phyloP scores from a whole-genome alignment of 805 yeast genomes.

The Candida tallmaniae region DNA sequence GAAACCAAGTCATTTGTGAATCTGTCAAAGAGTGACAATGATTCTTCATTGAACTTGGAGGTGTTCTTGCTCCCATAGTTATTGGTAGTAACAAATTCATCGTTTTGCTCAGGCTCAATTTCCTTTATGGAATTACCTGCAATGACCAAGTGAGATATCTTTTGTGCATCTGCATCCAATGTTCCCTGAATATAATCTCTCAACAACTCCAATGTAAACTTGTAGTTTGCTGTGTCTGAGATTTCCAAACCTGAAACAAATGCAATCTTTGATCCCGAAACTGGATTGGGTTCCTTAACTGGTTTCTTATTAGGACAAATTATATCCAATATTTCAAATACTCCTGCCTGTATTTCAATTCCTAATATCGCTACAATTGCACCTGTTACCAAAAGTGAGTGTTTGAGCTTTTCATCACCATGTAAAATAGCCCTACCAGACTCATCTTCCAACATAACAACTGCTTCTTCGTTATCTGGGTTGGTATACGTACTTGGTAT shows the following conservation, averaged over 20 bases:
- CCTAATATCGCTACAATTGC: slow-evolving; percentile 84
- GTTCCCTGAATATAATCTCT: slow-evolving; percentile 72
- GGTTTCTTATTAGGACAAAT: slow-evolving; percentile 64
- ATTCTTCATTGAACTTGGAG: slow-evolving; percentile 45
- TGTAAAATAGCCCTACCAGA: slow-evolving; percentile 78
- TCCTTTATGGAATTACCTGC: slow-evolving; percentile 66
- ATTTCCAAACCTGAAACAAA: slow-evolving; percentile 74
- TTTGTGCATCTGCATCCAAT: slow-evolving; percentile 36
- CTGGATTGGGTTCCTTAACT: slow-evolving; percentile 37
- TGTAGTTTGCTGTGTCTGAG: slow-evolving; percentile 38
- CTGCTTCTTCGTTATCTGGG: slow-evolving; percentile 13
- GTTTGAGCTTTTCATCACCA: slow-evolving; percentile 52
- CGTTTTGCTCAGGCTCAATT: slow-evolving; percentile 19
- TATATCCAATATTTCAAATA: slow-evolving; percentile 78
- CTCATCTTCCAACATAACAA: slow-evolving; percentile 85
- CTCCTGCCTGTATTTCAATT: slow-evolving; percentile 76
- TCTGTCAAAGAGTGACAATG: slow-evolving; percentile 53
- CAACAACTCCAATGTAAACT: slow-evolving; percentile 51
- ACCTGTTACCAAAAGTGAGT: slow-evolving; percentile 76
- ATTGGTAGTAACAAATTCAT: slow-evolving; percentile 32
- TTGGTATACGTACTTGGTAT: slow-evolving; percentile 24
- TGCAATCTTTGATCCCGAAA: slow-evolving; percentile 49
- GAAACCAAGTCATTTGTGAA: slow-evolving; percentile 53
- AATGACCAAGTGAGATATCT: slow-evolving; percentile 51
- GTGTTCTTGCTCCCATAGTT: slow-evolving; percentile 50